Base-by-base conservation (phyloP, 768 basidiomycete species). In the Lentinula sp. region DNA sequence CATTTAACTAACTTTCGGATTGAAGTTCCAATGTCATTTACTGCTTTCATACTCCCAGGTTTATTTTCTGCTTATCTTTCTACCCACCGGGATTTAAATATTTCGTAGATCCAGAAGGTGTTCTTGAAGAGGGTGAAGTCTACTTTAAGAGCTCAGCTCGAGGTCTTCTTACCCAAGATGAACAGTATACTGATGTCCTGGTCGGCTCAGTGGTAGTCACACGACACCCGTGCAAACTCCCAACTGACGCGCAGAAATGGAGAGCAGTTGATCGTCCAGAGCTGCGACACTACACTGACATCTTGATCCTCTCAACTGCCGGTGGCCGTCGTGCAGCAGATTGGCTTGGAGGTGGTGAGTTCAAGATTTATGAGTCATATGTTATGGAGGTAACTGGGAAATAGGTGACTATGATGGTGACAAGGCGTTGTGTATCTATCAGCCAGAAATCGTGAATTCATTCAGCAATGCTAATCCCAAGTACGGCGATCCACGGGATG, bases 11-110 rank as follows among this genome's bases (percentile, higher is more conserved):
- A 72, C 6, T 83, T 77, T 60, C 74, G 76, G 20, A 78, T 87
- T 20, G 75, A 76, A 7, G 74, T 88, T 1, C 79, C 82, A 0
- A 81, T 82, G 76, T 86, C 86, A 1, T 82, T 79, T 18, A 76
- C 76, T n/a, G 86, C 82, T 0, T 86, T 85, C 67, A 75, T 88
- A 41, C 76, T 88, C 12, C 86, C 87, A 57, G 87, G 81, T 79
- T 61, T 52, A 70, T 51, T 46, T 46, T 6, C n/a, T 36, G 5
- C 16, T n/a, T 33, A 15, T 15, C 28, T 41, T 16, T 50, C 13
- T 58, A 6, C 18, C 12, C n/a, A 41, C 15, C 12, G 16, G 33
- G 50, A 20, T 6, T 9, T 23, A 3, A 18, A 18, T 37, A 18
- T 36, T 36, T 12, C 12, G 15, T 74, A 69, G 74, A 77, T 7